Evolutionary conservation across 306 rosid genomes (phyloP), one percentile per base, ranked within the genome.

Genomic region (Mimosa pudica): DNA sequence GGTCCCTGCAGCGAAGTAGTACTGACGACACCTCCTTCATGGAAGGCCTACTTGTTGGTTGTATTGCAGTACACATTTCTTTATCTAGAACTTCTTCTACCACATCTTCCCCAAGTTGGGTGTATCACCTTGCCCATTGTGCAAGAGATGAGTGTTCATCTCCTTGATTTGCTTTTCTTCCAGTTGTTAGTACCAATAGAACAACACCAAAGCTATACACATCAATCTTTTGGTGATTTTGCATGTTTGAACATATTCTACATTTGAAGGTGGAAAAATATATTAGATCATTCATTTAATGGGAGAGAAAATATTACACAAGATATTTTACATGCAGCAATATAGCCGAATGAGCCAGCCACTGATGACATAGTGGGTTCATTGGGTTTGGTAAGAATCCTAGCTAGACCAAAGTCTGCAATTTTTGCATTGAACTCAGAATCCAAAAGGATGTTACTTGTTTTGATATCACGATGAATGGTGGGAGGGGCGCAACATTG

Each of bases 371-470:
- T 82, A 6, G 92, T 89, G 20, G 86, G 81, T 78, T 90, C 89
- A 48, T 91, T 97, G 16, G 95, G 90, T 47, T 82, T 89, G 69
- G 84, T 77, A 81, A 92, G 77, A 79, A 91, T 76, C 89, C 79
- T 91, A 13, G 95, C 97, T 4, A 94, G 79, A 36, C 98, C 98
- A 74, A 94, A 94, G 78, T 94, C 97, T 30, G 95, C 95, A 20
- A 92, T 89, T 85, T 91, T 89, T 20, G 97, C 95, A n/a, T 84
- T 91, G 86, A 92, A 90, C 1, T 87, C 84, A 0, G 90, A 63
- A 82, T 94, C 97, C 58, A 94, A 82, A 64, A 94, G 88, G 45
- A 92, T 89, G 84, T 94, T 94, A 65, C 97, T 92, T 17, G 95
- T 71, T 72, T 92, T 94, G 55, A 94, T 80, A 75, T 94, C 98